These are phyloP conservation scores for Globisporangium emineosum DNA, from an alignment of 352 stramenopile genomes.

Conservation along the genomic window DNA sequence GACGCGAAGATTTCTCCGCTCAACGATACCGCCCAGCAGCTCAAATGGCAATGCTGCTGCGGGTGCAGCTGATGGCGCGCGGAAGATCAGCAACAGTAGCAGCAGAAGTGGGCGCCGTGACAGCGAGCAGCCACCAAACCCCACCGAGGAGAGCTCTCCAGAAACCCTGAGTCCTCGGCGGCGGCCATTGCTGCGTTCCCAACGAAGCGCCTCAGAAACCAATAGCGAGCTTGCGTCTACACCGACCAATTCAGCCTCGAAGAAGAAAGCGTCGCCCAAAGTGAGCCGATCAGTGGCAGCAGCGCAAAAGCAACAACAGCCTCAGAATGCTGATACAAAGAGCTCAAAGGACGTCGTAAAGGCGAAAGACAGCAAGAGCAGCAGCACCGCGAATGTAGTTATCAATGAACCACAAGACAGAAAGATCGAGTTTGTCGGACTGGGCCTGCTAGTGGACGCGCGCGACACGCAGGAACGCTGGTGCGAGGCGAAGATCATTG, in stretches of 20 bases:
- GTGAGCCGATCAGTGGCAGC: not conserved
- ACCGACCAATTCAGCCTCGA: constrained; percentile 19
- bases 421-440: constrained; percentile 19
- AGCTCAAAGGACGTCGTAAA: not conserved
- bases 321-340: not conserved
- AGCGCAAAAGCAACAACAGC: not conserved
- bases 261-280: constrained; percentile 22
- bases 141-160: not conserved
- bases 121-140: not conserved
- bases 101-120: not conserved
- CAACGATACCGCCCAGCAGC: constrained; percentile 32
- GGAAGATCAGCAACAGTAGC: not conserved
- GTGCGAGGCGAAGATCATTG: constrained; percentile 58
- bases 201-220: not conserved
- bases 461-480: constrained; percentile 51
- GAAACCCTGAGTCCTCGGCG: constrained; percentile 8
- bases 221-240: constrained; percentile 12
- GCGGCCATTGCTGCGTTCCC: constrained; percentile 5
- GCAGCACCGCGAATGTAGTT: not conserved
- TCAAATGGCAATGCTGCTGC: not conserved
- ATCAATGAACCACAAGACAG: not conserved
- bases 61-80: not conserved
- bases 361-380: not conserved
- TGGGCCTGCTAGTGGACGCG: constrained; percentile 57
- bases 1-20: constrained; percentile 54